Evolutionary conservation across 305 asterid genomes (phyloP).

Genomic region (Ilex paraguariensis): DNA sequence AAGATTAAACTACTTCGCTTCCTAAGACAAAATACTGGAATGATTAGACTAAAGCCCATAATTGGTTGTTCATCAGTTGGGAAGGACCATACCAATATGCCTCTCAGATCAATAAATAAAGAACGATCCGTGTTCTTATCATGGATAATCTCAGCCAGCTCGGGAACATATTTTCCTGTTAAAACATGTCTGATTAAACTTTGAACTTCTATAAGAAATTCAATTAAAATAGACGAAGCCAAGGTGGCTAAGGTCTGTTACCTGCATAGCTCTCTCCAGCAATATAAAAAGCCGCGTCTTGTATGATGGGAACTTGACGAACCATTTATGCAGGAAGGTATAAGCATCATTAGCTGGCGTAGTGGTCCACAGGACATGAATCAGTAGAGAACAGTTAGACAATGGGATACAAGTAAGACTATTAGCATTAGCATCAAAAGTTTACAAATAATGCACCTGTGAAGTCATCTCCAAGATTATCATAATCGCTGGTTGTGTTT

Average conservation of each 20-base stretch:
- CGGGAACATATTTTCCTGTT: slow-evolving; percentile 80
- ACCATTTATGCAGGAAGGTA: slow-evolving; percentile 78
- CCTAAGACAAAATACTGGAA: too few relatives aligned
- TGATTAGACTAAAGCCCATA: too few relatives aligned
- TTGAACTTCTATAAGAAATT: background rate
- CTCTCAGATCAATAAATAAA: slow-evolving; percentile 64
- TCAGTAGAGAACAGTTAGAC: too few relatives aligned
- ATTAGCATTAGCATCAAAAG: background rate
- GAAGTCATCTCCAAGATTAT: slow-evolving; percentile 70
- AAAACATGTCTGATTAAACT: slow-evolving; percentile 9
- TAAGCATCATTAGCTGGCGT: slow-evolving; percentile 76
- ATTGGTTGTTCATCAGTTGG: background rate
- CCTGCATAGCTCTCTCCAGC: slow-evolving; percentile 99
- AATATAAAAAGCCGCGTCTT: slow-evolving; percentile 53
- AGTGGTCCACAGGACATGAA: background rate
- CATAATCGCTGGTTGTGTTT: slow-evolving; percentile 67
- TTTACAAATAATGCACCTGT: slow-evolving; percentile 39
- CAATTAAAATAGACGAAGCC: background rate
- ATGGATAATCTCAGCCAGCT: slow-evolving; percentile 77
- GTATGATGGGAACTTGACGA: slow-evolving; percentile 80
- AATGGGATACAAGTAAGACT: background rate
- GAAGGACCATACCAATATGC: slow-evolving; percentile 66
- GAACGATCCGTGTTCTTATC: slow-evolving; percentile 66
- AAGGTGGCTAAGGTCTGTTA: slow-evolving; percentile 5
- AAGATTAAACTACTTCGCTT: too few relatives aligned